phyloP scores from a whole-genome alignment of 345 rosid genomes.

The Carallia brachiata region DNA sequence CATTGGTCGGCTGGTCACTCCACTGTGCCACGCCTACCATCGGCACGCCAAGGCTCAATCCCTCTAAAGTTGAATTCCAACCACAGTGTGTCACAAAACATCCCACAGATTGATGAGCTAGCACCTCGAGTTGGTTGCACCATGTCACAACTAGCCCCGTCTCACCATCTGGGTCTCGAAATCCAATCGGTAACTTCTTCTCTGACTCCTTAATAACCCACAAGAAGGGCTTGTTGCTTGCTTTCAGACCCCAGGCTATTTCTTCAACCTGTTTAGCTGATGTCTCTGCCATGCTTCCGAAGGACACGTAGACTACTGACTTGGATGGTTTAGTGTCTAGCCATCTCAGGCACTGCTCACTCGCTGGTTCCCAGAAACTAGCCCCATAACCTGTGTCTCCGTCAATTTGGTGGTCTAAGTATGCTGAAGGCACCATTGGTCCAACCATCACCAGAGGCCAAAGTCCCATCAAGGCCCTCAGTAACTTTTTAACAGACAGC shows the following conservation, averaged over 20 bases:
- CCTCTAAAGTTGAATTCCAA: slow-evolving; percentile 53
- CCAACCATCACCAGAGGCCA: slow-evolving; percentile 45
- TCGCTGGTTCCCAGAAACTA: slow-evolving; percentile 30
- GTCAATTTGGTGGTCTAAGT: slow-evolving; percentile 36
- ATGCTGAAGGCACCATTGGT: slow-evolving; percentile 48
- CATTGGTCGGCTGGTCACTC: slow-evolving; percentile 50
- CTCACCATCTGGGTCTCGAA: slow-evolving; percentile 19
- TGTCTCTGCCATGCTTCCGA: slow-evolving; percentile 49
- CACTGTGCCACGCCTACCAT: slow-evolving; percentile 39
- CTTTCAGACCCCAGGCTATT: slow-evolving; percentile 40
- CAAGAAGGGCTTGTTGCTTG: slow-evolving; percentile 34
- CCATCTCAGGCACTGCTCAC: slow-evolving; percentile 36
- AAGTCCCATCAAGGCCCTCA: slow-evolving; percentile 25
- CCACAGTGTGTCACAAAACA: slow-evolving; percentile 52
- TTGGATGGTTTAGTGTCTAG: slow-evolving; percentile 28
- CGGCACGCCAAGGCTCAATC: slow-evolving; percentile 42
- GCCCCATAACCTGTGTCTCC: slow-evolving; percentile 44
- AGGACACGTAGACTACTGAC: slow-evolving; percentile 47
- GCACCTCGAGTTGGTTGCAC: slow-evolving; percentile 51
- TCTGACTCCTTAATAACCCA: slow-evolving; percentile 39
- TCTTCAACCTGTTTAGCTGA: slow-evolving; percentile 38
- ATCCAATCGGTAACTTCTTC: slow-evolving; percentile 22
- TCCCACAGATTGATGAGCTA: slow-evolving; percentile 41
- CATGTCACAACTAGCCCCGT: slow-evolving; percentile 37
- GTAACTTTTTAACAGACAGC: slow-evolving; percentile 26